Conservation (phyloP, 2,329 filamentous ascomycete genomes). For the Trichoderma brevicompactum region DNA sequence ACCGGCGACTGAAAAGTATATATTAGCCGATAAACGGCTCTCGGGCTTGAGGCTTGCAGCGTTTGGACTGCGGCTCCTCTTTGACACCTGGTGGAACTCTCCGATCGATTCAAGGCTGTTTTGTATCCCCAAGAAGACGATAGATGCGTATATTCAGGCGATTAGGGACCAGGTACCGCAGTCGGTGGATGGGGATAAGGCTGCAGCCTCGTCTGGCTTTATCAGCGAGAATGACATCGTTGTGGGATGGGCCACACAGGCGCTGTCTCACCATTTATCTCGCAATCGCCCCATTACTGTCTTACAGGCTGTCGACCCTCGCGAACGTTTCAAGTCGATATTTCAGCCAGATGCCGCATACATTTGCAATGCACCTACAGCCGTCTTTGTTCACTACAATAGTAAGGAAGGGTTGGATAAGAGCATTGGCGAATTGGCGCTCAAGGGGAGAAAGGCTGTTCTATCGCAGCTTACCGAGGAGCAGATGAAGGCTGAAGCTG, state of each 20-base stretch:
- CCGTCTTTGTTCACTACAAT: not conserved
- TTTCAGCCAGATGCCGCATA: conserved; percentile 15
- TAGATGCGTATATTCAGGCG: not conserved
- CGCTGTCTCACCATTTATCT: not conserved
- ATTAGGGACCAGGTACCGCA: not conserved
- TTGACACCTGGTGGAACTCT: conserved; percentile 13
- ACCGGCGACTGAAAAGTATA: not conserved
- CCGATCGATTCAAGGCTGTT: not conserved
- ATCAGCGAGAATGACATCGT: conserved; percentile 23
- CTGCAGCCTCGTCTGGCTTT: not conserved
- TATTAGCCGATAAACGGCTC: conserved; percentile 6
- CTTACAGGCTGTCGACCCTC: conserved; percentile 10
- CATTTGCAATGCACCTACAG: conserved; percentile 11
- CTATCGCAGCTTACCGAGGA: conserved; percentile 4
- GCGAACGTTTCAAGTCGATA: conserved; percentile 10
- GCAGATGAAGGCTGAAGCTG: conserved; percentile 16
- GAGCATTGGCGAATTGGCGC: conserved; percentile 9
- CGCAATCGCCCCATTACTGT: not conserved
- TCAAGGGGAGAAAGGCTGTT: not conserved
- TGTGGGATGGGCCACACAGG: not conserved
- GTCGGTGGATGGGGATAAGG: not conserved
- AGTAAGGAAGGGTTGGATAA: not conserved
- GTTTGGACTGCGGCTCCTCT: conserved; percentile 8
- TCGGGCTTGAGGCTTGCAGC: not conserved
- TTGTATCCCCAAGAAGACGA: conserved; percentile 17